Evolutionary conservation across 1,139 yeast genomes (phyloP).

Genomic region (Zygosaccharomyces pseudobailii): DNA sequence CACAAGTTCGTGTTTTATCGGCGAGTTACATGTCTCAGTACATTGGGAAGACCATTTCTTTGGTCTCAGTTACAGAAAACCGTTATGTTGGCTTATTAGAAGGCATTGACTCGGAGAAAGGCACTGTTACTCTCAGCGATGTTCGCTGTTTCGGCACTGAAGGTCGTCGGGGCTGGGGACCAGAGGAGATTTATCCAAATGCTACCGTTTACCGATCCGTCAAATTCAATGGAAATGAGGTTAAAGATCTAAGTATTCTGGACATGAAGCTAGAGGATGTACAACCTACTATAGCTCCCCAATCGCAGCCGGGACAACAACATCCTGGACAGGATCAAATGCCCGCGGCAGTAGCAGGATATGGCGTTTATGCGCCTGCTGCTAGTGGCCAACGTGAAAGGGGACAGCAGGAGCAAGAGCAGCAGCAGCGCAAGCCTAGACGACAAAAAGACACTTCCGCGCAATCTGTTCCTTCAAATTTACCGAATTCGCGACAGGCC

Average conservation of each 20-base stretch:
- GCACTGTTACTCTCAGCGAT: constrained; percentile 78
- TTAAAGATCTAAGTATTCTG: constrained; percentile 79
- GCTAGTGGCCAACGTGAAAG: neutral
- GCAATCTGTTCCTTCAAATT: too few relatives aligned
- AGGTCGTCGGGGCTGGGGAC: constrained; percentile 75
- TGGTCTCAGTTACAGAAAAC: constrained; percentile 82
- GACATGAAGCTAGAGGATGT: constrained; percentile 43
- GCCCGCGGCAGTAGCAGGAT: constrained; percentile 35
- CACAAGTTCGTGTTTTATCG: neutral
- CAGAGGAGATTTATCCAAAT: constrained; percentile 70
- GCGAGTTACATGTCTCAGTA: constrained; percentile 62
- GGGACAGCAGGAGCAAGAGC: constrained; percentile 6
- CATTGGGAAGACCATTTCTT: constrained; percentile 87
- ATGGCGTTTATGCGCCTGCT: constrained; percentile 34
- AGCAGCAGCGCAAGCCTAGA: neutral
- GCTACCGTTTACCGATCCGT: constrained; percentile 71
- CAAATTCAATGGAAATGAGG: constrained; percentile 89
- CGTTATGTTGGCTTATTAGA: constrained; percentile 84
- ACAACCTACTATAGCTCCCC: constrained; percentile 30
- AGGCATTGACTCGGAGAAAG: constrained; percentile 82
- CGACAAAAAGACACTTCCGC: neutral
- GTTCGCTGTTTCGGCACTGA: constrained; percentile 92
- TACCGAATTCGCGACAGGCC: too few relatives aligned
- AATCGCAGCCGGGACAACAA: constrained; percentile 6
- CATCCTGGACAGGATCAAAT: constrained; percentile 17